phyloP scores from a whole-genome alignment of 352 stramenopile species.

The Phytophthora gonapodyides region DNA sequence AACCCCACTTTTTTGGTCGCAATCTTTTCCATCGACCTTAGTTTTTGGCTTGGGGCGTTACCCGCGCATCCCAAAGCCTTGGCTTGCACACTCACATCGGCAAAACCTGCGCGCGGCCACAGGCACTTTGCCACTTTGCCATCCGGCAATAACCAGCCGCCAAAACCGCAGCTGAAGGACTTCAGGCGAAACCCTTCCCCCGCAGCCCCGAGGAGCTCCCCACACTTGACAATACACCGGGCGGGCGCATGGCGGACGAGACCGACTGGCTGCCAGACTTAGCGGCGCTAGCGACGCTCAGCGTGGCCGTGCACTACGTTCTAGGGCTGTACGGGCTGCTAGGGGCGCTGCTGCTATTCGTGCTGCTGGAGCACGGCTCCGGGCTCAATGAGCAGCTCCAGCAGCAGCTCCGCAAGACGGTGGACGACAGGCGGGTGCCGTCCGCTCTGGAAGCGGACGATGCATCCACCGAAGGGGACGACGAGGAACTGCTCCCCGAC shows the following conservation, averaged over 20 bases:
- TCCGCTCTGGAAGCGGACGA: constrained; percentile 23
- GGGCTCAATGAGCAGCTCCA: not conserved
- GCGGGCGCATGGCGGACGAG: constrained; percentile 38
- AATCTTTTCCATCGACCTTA: constrained; percentile 23
- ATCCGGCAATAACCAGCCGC: not conserved
- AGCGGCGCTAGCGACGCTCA: constrained; percentile 56
- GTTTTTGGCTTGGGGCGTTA: constrained; percentile 22
- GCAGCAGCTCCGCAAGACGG: not conserved
- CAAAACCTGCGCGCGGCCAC: not conserved
- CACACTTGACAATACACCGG: not conserved
- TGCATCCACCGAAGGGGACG: constrained; percentile 28
- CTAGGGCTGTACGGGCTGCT: constrained; percentile 59
- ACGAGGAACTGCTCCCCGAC: constrained; percentile 5
- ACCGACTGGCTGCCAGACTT: constrained; percentile 60
- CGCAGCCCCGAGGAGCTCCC: constrained; percentile 3
- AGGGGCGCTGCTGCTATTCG: constrained; percentile 43
- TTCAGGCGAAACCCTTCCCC: constrained; percentile 14
- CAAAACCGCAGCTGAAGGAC: no score
- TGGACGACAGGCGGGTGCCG: constrained; percentile 18
- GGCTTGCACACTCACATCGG: constrained; percentile 1
- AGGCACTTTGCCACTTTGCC: no score
- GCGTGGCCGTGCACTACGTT: constrained; percentile 69
- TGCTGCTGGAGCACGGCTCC: constrained; percentile 46
- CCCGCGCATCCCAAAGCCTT: not conserved
- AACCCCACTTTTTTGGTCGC: constrained; percentile 18